Percentiles rank a stretch among this genome's conserved stretches.
Conservation (phyloP, 2,329 filamentous ascomycete species). For the Talaromyces sp. region DNA sequence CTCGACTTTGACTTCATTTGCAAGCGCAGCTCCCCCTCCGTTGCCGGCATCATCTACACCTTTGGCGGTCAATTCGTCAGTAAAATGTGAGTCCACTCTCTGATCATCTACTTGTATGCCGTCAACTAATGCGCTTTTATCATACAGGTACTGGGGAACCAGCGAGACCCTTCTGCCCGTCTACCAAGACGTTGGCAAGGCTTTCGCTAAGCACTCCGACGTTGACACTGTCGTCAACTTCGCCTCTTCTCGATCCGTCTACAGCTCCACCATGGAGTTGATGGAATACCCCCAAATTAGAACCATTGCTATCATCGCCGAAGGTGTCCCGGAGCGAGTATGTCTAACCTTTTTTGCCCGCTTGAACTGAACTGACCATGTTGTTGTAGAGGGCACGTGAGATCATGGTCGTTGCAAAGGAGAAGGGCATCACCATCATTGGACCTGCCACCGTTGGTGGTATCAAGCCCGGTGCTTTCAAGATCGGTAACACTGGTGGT, state of each 20-base stretch:
- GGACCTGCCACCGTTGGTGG: constrained; percentile 97
- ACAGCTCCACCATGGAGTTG: constrained; percentile 96
- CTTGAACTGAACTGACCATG: neutral
- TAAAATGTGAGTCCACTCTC: constrained; percentile 69
- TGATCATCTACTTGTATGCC: neutral
- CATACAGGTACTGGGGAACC: constrained; percentile 85
- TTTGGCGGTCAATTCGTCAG: constrained; percentile 99
- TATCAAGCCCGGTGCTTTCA: constrained; percentile 99
- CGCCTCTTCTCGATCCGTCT: constrained; percentile 96
- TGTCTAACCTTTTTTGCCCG: constrained; percentile 19
- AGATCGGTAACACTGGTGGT: constrained; percentile 99
- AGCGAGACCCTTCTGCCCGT: constrained; percentile 98
- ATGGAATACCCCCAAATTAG: constrained; percentile 97
- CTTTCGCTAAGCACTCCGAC: constrained; percentile 91
- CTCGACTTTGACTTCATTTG: constrained; percentile 99
- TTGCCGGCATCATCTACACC: constrained; percentile 99
- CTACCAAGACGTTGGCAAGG: constrained; percentile 91
- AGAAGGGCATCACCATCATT: constrained; percentile 99
- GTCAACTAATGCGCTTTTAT: neutral
- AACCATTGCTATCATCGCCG: constrained; percentile 98
- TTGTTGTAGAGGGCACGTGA: constrained; percentile 77
- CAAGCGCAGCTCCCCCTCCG: constrained; percentile 94
- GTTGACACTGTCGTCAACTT: constrained; percentile 99
- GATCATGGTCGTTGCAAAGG: constrained; percentile 91
- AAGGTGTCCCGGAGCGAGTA: constrained; percentile 97